Evolutionary conservation across 202 grass and related monocot species (phyloP).

Genomic region (Schoenoplectus tabernaemontani): DNA sequence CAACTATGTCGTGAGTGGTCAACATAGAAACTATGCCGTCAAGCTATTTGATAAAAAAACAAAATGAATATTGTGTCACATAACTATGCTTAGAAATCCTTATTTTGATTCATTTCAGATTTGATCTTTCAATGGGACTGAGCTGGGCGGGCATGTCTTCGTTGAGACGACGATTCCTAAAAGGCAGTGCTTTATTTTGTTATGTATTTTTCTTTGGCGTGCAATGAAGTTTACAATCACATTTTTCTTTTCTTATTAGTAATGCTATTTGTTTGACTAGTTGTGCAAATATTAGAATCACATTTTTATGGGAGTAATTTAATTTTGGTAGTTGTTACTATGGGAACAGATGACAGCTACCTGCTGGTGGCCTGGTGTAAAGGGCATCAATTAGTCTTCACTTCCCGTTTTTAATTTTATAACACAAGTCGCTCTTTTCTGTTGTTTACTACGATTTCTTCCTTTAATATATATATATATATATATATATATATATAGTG

Average conservation of each 20-base stretch:
- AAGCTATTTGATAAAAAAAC: neutral
- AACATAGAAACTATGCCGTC: too few species aligned
- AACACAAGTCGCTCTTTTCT: neutral
- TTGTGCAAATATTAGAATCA: constrained; percentile 20
- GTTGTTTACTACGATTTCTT: neutral
- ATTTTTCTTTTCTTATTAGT: neutral
- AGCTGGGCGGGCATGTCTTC: neutral
- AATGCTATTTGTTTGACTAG: neutral
- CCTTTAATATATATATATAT: neutral
- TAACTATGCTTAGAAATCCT: neutral
- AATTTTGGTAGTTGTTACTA: neutral
- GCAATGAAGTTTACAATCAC: neutral
- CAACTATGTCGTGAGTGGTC: too few species aligned
- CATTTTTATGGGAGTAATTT: neutral
- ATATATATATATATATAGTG: too few species aligned
- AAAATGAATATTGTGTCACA: neutral
- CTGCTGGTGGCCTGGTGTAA: neutral
- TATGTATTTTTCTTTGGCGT: neutral
- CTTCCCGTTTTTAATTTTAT: neutral
- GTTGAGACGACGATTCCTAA: neutral
- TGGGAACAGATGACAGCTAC: neutral
- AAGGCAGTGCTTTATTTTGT: neutral
- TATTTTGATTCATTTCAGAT: constrained; percentile 9
- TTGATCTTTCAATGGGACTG: neutral
- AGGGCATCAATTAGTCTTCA: neutral